Percentiles rank a stretch among this genome's conserved stretches.
Evolutionary conservation across 306 rosid genomes (phyloP).

Genomic region (Ormosia semicastrata): DNA sequence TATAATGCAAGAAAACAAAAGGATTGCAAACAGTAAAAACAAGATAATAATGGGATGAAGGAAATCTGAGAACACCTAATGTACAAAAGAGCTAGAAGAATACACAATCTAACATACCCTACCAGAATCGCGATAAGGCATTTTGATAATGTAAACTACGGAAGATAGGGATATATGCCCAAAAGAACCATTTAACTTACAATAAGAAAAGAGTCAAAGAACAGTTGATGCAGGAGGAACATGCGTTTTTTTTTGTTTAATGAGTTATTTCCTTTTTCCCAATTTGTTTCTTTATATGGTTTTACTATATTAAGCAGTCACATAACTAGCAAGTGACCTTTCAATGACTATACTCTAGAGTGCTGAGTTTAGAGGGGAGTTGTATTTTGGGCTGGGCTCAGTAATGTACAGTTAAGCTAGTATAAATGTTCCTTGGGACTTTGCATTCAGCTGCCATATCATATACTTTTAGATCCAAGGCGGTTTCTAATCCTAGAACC

Average conservation of each 20-base stretch:
- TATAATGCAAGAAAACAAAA: constrained; percentile 8
- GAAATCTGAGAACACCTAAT: background rate
- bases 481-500: background rate
- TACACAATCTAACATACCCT: background rate
- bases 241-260: background rate
- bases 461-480: background rate
- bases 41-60: background rate
- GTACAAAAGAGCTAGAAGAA: background rate
- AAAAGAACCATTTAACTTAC: background rate
- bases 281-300: background rate
- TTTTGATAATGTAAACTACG: background rate
- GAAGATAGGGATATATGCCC: background rate
- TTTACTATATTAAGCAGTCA: background rate
- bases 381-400: background rate
- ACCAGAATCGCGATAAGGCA: constrained; percentile 4
- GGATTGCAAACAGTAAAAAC: background rate
- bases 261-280: background rate
- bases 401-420: constrained; percentile 17
- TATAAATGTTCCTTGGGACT: background rate
- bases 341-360: background rate
- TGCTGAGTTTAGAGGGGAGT: background rate
- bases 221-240: background rate
- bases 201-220: background rate
- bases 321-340: background rate
- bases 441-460: background rate